phyloP scores from a whole-genome alignment of 2,329 filamentous ascomycete genomes.

The Cladosporium sp. region DNA sequence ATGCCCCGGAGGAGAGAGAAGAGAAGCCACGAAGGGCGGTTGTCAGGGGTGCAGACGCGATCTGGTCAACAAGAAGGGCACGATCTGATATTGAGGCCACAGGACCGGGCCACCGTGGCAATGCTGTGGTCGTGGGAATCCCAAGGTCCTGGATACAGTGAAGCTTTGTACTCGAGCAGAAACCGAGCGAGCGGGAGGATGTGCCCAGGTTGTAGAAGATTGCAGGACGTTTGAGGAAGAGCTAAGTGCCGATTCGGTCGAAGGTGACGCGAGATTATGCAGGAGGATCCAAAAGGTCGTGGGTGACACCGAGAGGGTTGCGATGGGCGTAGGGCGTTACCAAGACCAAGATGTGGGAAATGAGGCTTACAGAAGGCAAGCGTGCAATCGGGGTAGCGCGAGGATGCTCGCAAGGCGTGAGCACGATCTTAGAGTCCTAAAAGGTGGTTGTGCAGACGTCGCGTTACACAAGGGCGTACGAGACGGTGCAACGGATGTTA shows the following conservation, averaged over 20 bases:
- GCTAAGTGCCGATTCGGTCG: conserved; percentile 22
- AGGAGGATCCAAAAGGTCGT: conserved; percentile 39
- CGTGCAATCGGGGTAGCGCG: conserved; percentile 32
- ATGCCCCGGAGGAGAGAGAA: conserved; percentile 24
- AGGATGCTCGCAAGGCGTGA: conserved; percentile 29
- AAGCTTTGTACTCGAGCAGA: conserved; percentile 34
- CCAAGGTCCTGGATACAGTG: conserved; percentile 27
- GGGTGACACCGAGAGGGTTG: conserved; percentile 37
- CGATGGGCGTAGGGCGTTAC: conserved; percentile 32
- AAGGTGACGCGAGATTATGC: conserved; percentile 40
- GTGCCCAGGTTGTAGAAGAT: conserved; percentile 21
- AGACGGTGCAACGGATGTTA: conserved; percentile 24
- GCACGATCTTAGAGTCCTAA: conserved; percentile 37
- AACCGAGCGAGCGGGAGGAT: conserved; percentile 24
- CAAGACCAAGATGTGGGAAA: conserved; percentile 31
- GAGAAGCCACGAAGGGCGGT: conserved; percentile 31
- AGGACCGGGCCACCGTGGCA: conserved; percentile 19
- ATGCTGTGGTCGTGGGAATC: conserved; percentile 24
- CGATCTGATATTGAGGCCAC: conserved; percentile 11
- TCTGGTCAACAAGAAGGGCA: conserved; percentile 9
- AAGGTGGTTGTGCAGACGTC: conserved; percentile 45
- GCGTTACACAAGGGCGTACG: conserved; percentile 37
- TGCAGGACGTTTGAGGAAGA: conserved; percentile 18
- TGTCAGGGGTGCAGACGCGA: conserved; percentile 14
- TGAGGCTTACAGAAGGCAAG: conserved; percentile 33